Conservation (phyloP, 805 yeast genomes). For the Starmerella lactis-condensi region DNA sequence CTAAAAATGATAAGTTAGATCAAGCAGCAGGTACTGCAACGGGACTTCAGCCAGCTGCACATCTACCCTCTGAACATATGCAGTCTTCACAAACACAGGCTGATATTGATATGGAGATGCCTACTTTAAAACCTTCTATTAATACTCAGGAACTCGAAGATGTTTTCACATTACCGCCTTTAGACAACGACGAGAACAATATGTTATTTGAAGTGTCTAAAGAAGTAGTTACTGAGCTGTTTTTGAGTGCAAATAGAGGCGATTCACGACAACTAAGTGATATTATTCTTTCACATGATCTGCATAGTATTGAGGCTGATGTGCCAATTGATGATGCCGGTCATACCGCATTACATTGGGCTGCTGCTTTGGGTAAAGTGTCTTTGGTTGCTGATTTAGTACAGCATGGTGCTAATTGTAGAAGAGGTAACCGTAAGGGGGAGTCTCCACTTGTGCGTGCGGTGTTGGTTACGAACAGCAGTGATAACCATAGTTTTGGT, state of each 20-base stretch:
- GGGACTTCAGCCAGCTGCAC: too few species aligned
- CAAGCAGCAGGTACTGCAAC: too few species aligned
- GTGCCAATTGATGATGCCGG: slow-evolving; percentile 87
- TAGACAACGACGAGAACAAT: slow-evolving; percentile 9
- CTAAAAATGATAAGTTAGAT: too few species aligned
- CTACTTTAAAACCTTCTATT: too few species aligned
- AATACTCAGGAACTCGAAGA: slow-evolving; percentile 6
- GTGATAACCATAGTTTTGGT: slow-evolving; percentile 59
- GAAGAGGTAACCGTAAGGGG: slow-evolving; percentile 61
- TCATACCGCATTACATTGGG: slow-evolving; percentile 89
- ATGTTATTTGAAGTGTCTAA: slow-evolving; percentile 8
- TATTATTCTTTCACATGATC: slow-evolving; percentile 19
- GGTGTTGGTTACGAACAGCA: slow-evolving; percentile 64
- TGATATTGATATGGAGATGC: too few species aligned
- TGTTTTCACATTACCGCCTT: slow-evolving; percentile 10
- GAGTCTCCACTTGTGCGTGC: slow-evolving; percentile 77
- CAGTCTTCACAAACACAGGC: too few species aligned
- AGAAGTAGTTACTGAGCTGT: slow-evolving; percentile 16
- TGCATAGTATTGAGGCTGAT: slow-evolving; percentile 30
- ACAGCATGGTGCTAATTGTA: slow-evolving; percentile 44
- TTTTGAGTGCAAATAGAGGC: slow-evolving; percentile 12
- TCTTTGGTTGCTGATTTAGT: slow-evolving; percentile 53
- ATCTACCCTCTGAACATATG: too few species aligned
- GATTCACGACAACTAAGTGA: slow-evolving; percentile 10
- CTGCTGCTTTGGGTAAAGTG: slow-evolving; percentile 71